Evolutionary conservation across 192 early-diverging fungal species (phyloP).

Genomic region (Chytriomyces sp.): DNA sequence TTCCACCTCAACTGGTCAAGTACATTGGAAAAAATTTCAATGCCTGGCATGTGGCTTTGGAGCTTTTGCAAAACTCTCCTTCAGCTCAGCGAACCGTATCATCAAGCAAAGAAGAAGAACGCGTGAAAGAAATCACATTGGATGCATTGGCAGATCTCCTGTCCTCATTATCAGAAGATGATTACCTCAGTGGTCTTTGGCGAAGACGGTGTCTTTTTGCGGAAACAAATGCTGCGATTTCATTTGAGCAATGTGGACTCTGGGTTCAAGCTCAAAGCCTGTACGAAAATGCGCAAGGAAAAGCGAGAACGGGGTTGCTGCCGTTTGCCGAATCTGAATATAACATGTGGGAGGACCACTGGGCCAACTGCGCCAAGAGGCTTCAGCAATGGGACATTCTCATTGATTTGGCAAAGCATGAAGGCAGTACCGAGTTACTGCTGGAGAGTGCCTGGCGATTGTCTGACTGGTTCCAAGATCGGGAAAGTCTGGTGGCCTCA

Average conservation of each 20-base stretch:
- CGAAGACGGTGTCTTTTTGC: constrained; percentile 82
- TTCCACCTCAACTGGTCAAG: constrained; percentile 93
- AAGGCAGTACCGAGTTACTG: constrained; percentile 83
- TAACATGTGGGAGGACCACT: constrained; percentile 96
- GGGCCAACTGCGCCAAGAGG: constrained; percentile 87
- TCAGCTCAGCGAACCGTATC: constrained; percentile 25
- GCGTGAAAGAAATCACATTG: constrained; percentile 83
- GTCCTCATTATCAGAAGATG: constrained; percentile 79
- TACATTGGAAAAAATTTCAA: constrained; percentile 91
- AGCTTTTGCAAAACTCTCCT: constrained; percentile 77
- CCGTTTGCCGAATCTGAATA: constrained; percentile 96
- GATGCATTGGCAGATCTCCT: constrained; percentile 92
- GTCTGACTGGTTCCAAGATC: constrained; percentile 90
- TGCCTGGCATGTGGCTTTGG: constrained; percentile 88
- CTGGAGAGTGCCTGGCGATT: constrained; percentile 93
- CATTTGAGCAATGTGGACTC: constrained; percentile 91
- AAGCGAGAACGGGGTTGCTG: constrained; percentile 81
- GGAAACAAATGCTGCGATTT: constrained; percentile 96
- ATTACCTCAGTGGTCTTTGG: constrained; percentile 94
- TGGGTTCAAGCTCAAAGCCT: constrained; percentile 90
- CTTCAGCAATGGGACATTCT: constrained; percentile 99
- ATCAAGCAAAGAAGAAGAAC: constrained; percentile 76
- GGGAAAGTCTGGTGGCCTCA: constrained; percentile 73
- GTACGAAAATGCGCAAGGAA: constrained; percentile 92
- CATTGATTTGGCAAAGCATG: constrained; percentile 88